These are phyloP conservation scores for Mycena amicta DNA, from an alignment of 768 basidiomycete genomes.

Conservation along the genomic window DNA sequence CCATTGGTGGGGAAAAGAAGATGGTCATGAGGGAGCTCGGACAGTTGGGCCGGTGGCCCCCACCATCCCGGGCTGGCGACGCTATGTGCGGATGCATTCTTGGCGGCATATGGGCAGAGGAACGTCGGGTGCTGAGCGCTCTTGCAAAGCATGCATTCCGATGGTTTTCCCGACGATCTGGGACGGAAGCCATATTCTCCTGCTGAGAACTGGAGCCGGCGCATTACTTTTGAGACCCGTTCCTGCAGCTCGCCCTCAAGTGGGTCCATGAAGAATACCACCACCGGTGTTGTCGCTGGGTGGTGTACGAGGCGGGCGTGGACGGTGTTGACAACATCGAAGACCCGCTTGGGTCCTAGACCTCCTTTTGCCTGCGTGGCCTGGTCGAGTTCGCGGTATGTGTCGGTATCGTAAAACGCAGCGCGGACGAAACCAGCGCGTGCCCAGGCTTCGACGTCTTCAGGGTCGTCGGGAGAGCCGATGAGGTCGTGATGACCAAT, in stretches of 20 bases:
- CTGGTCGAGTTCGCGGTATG: neutral
- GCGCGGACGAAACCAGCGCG: neutral
- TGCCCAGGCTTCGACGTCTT: neutral
- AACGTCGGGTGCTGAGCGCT: slow-evolving; percentile 5
- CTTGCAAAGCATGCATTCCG: slow-evolving; percentile 4
- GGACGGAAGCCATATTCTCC: neutral
- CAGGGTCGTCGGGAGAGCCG: neutral
- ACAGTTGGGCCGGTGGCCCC: slow-evolving; percentile 5
- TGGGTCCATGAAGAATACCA: slow-evolving; percentile 2
- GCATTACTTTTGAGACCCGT: neutral
- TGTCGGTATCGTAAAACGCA: neutral
- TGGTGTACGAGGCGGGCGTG: neutral
- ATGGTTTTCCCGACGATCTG: neutral
- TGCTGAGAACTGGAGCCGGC: neutral
- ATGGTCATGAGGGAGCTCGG: slow-evolving; percentile 1
- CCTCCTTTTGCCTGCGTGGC: neutral
- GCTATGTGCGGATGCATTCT: no score
- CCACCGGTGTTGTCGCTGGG: neutral
- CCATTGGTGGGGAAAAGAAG: neutral
- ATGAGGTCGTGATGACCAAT: neutral
- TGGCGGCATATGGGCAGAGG: neutral
- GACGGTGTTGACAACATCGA: slow-evolving; percentile 5
- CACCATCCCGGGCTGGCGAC: no score
- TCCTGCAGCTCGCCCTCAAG: neutral
- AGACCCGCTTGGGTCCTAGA: neutral